Evolutionary conservation across 176 grass and related monocot genomes (phyloP).

Genomic region (Raddia distichophylla): DNA sequence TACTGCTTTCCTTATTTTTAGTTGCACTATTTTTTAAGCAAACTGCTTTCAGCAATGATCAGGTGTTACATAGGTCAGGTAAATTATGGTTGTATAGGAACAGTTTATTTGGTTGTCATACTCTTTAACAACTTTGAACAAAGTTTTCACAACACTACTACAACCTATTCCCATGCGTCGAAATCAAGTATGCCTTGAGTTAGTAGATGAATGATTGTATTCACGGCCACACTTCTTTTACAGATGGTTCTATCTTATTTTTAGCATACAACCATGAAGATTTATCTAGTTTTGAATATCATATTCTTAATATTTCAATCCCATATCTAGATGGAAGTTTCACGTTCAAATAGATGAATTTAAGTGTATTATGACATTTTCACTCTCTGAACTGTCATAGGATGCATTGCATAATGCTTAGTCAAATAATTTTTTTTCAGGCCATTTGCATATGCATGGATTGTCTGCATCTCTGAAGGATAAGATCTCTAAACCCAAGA

Average conservation of each 20-base stretch:
- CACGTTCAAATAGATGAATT: slow-evolving; percentile 11
- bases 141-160: not conserved
- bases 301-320: slow-evolving; percentile 38
- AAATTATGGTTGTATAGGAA: slow-evolving; percentile 24
- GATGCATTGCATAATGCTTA: slow-evolving; percentile 25
- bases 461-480: slow-evolving; percentile 49
- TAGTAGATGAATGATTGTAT: slow-evolving; percentile 19
- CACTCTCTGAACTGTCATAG: slow-evolving; percentile 32
- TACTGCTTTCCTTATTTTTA: slow-evolving; percentile 31
- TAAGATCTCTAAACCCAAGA: slow-evolving; percentile 36
- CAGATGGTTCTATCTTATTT: slow-evolving; percentile 32
- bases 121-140: not conserved
- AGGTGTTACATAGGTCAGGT: slow-evolving; percentile 26
- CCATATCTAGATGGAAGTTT: slow-evolving; percentile 37
- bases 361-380: slow-evolving; percentile 8
- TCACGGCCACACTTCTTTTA: slow-evolving; percentile 19
- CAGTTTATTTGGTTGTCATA: not conserved
- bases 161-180: slow-evolving; percentile 2
- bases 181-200: slow-evolving; percentile 11
- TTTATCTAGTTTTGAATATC: slow-evolving; percentile 2
- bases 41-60: slow-evolving; percentile 17
- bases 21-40: slow-evolving; percentile 24
- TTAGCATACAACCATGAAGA: slow-evolving; percentile 17
- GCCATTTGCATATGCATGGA: slow-evolving; percentile 46
- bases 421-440: slow-evolving; percentile 50